Evolutionary conservation across 208 protist genomes (phyloP).

Genomic region (Plasmodiophora brassicae): DNA sequence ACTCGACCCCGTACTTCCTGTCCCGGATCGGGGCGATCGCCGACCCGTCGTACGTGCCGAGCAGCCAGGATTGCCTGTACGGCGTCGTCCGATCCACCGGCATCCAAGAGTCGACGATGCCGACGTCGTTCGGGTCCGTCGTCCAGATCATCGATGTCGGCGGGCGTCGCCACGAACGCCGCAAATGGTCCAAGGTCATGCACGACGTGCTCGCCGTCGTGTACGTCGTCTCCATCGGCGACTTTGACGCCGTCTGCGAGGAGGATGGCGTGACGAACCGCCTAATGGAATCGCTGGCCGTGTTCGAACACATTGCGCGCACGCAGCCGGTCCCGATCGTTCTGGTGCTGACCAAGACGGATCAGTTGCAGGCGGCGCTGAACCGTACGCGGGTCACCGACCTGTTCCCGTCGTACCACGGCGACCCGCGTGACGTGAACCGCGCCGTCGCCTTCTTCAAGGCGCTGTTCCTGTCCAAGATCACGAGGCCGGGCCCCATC

Average conservation of each 20-base stretch:
- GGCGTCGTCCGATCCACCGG: not conserved
- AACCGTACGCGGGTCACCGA: not conserved
- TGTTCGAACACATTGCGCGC: slow-evolving; percentile 63
- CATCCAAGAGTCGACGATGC: not conserved
- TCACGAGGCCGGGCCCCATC: no score
- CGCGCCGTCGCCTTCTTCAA: no score
- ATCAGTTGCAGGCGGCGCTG: slow-evolving; percentile 56
- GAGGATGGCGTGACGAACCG: slow-evolving; percentile 67
- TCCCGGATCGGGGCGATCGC: not conserved
- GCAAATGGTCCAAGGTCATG: slow-evolving; percentile 63
- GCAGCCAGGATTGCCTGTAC: not conserved
- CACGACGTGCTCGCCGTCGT: slow-evolving; percentile 64
- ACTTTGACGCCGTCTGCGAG: slow-evolving; percentile 65
- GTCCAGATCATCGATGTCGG: slow-evolving; percentile 30
- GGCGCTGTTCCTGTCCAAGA: no score
- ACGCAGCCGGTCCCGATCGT: slow-evolving; percentile 59
- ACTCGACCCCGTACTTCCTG: not conserved
- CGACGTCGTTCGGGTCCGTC: not conserved
- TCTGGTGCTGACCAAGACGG: slow-evolving; percentile 71
- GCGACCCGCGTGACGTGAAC: no score
- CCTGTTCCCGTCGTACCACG: no score
- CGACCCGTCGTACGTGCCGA: not conserved
- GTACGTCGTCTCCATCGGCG: slow-evolving; percentile 59
- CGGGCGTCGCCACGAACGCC: not conserved
- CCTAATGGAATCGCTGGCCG: slow-evolving; percentile 61